phyloP scores from a whole-genome alignment of 2,329 filamentous ascomycete genomes.

The Neophaeococcomyces aloes region DNA sequence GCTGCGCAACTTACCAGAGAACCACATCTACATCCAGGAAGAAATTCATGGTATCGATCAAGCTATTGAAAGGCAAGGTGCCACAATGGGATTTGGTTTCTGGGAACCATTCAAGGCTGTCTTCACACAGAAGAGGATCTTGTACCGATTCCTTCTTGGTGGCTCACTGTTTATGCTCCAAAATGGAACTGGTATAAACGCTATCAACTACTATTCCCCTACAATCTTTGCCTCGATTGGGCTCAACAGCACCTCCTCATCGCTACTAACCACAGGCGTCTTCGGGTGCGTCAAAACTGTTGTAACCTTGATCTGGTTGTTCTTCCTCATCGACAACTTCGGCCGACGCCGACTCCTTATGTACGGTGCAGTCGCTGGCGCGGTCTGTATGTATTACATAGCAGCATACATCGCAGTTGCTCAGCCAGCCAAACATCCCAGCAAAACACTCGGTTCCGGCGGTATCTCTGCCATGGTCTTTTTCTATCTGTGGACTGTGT shows the following conservation, averaged over 20 bases:
- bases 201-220: conserved; percentile 65
- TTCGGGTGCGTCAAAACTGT: conserved; percentile 67
- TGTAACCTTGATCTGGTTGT: conserved; percentile 57
- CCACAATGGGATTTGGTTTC: conserved; percentile 58
- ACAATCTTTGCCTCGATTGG: conserved; percentile 59
- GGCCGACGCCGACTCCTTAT: conserved; percentile 55
- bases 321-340: conserved; percentile 56
- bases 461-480: conserved; percentile 54
- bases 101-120: conserved; percentile 58
- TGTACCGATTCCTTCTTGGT: conserved; percentile 63
- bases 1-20: conserved; percentile 32
- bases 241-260: conserved; percentile 47
- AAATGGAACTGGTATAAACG: conserved; percentile 60
- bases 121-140: conserved; percentile 46
- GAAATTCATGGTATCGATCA: conserved; percentile 61
- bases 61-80: conserved; percentile 54
- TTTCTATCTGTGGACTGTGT: conserved; percentile 64
- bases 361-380: conserved; percentile 53
- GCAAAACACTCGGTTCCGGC: conserved; percentile 31
- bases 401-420: conserved; percentile 49
- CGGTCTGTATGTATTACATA: conserved; percentile 55
- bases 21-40: conserved; percentile 56
- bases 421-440: conserved; percentile 29
- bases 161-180: conserved; percentile 68
- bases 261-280: conserved; percentile 59